These are phyloP conservation scores for Naganishia sp. DNA, from an alignment of 1,284 basidiomycete species.

Conservation along the genomic window DNA sequence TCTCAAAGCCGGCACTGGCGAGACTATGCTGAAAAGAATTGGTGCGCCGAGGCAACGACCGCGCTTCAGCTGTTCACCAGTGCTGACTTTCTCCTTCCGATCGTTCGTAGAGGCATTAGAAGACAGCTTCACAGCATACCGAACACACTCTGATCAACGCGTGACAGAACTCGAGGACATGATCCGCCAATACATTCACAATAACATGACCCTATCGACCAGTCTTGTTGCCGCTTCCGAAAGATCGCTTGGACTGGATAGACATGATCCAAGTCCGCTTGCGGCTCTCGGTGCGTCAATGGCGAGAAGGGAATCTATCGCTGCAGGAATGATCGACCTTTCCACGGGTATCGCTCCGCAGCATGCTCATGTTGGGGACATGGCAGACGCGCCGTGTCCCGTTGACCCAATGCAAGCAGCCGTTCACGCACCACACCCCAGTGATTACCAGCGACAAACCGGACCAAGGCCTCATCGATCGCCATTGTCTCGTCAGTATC, in stretches of 20 bases:
- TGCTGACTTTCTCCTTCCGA: conserved; percentile 14
- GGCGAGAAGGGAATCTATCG: conserved; percentile 4
- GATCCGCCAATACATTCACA: neutral
- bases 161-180: conserved; percentile 15
- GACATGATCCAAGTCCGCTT: neutral
- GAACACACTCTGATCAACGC: conserved; percentile 6
- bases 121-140: conserved; percentile 23
- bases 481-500: conserved; percentile 2
- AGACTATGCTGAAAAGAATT: conserved; percentile 49
- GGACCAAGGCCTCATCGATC: neutral
- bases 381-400: neutral
- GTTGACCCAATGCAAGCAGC: neutral
- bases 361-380: neutral
- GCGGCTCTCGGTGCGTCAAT: neutral
- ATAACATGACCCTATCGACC: neutral
- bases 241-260: neutral
- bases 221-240: neutral
- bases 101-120: conserved; percentile 27
- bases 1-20: conserved; percentile 50
- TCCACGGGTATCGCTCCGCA: neutral
- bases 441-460: neutral
- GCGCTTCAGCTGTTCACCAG: neutral
- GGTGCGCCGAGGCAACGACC: conserved; percentile 38
- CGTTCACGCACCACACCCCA: neutral
- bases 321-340: conserved; percentile 23